These are phyloP conservation scores for Curvularia hawaiiensis DNA, from an alignment of 2,329 filamentous ascomycete species.

Conservation along the genomic window DNA sequence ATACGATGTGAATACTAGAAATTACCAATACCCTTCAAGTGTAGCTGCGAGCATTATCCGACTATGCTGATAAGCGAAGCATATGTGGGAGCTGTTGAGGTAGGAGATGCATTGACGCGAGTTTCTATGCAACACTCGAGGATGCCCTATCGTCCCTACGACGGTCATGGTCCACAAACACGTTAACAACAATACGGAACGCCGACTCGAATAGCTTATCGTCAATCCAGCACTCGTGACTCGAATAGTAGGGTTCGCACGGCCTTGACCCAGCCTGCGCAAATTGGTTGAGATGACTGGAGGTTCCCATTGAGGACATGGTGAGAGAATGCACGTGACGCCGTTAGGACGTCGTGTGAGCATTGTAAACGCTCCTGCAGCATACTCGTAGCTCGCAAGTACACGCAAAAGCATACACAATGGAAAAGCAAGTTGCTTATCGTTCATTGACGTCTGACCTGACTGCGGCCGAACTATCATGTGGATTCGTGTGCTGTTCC, in stretches of 20 bases:
- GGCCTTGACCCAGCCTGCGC: neutral
- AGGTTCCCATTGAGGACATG: neutral
- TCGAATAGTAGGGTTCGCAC: neutral
- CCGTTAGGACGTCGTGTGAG: neutral
- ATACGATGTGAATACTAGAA: neutral
- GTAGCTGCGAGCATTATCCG: neutral
- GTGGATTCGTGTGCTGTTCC: constrained; percentile 16
- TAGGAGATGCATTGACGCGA: neutral
- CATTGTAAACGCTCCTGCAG: neutral
- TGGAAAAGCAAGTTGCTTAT: constrained; percentile 2
- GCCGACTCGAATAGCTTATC: neutral
- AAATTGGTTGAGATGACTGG: neutral
- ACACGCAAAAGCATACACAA: constrained; percentile 1
- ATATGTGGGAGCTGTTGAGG: neutral
- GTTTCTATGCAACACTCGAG: neutral
- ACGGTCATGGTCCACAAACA: neutral
- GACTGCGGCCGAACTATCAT: constrained; percentile 1
- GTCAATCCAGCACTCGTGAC: neutral
- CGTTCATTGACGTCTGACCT: neutral
- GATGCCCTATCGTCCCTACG: neutral
- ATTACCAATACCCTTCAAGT: neutral
- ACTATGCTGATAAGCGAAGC: neutral
- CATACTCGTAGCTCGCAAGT: neutral
- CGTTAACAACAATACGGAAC: neutral
- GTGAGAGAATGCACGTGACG: neutral